A percentile compares a stretch with the other conserved stretches of the same genome.
These are phyloP conservation scores for Draba incana DNA, from an alignment of 345 rosid genomes.

Conservation along the genomic window DNA sequence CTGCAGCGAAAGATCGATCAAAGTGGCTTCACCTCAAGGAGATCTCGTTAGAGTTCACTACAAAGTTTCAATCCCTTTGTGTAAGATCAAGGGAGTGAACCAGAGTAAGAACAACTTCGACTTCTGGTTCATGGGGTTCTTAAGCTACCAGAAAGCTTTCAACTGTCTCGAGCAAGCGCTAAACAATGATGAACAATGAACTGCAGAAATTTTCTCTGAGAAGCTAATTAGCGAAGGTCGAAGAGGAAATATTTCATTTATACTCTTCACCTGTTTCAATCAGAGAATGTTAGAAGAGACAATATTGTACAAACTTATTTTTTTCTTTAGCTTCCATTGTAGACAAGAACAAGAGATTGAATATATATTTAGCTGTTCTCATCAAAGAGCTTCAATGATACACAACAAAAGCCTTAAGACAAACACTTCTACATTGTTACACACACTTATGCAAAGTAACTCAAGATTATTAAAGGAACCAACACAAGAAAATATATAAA, in stretches of 20 bases:
- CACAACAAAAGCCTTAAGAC: constrained; percentile 22
- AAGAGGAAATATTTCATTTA: constrained; percentile 29
- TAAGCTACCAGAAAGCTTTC: constrained; percentile 69
- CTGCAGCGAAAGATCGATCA: constrained; percentile 52
- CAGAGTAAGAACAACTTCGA: constrained; percentile 62
- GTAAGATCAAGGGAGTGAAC: constrained; percentile 58
- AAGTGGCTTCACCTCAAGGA: constrained; percentile 51
- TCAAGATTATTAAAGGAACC: constrained; percentile 10
- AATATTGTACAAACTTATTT: constrained; percentile 34
- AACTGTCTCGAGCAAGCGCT: constrained; percentile 57
- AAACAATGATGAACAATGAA: constrained; percentile 22
- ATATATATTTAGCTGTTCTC: constrained; percentile 8
- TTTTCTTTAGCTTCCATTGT: constrained; percentile 1
- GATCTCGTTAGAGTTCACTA: constrained; percentile 48
- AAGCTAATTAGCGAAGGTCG: constrained; percentile 27
- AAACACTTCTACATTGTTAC: constrained; percentile 27
- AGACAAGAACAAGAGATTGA: constrained; percentile 13
- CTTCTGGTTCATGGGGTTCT: constrained; percentile 95
- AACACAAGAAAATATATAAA: constrained; percentile 14
- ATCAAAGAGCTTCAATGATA: constrained; percentile 19
- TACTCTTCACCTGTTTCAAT: constrained; percentile 24
- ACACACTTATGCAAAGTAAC: constrained; percentile 25
- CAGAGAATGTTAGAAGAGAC: constrained; percentile 31
- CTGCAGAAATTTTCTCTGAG: constrained; percentile 30
- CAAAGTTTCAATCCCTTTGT: constrained; percentile 65